phyloP scores from a whole-genome alignment of 148 eudicot genomes.

The Vaccinium myrtillus region DNA sequence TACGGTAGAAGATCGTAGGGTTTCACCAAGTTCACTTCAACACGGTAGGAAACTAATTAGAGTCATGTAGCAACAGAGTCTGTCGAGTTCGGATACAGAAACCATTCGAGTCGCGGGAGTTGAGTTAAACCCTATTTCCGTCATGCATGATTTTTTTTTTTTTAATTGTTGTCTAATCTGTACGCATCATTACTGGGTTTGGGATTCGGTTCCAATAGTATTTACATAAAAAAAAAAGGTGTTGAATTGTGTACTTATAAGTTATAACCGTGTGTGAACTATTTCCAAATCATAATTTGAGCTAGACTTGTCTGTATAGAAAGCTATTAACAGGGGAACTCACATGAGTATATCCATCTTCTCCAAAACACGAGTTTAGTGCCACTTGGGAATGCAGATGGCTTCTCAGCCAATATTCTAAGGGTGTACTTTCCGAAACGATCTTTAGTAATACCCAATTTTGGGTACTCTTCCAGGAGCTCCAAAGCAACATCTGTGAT shows the following conservation, averaged over 20 bases:
- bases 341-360: constrained; percentile 1
- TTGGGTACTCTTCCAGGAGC: background rate
- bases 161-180: too few relatives aligned
- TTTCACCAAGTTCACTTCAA: too few relatives aligned
- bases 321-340: background rate
- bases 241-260: background rate
- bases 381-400: constrained; percentile 3
- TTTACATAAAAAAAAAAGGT: background rate
- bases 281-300: background rate
- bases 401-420: background rate
- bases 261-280: background rate
- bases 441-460: constrained; percentile 2
- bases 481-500: background rate
- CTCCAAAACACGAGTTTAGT: background rate
- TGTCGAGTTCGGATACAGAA: too few relatives aligned
- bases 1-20: too few relatives aligned
- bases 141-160: too few relatives aligned
- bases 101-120: too few relatives aligned
- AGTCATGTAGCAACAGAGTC: too few relatives aligned
- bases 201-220: too few relatives aligned
- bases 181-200: too few relatives aligned
- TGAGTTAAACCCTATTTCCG: too few relatives aligned
- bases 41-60: too few relatives aligned
- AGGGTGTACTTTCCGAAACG: background rate
- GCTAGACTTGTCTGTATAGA: background rate